These are phyloP conservation scores for Casuarina cunninghamiana DNA, from an alignment of 306 rosid species.

Conservation along the genomic window DNA sequence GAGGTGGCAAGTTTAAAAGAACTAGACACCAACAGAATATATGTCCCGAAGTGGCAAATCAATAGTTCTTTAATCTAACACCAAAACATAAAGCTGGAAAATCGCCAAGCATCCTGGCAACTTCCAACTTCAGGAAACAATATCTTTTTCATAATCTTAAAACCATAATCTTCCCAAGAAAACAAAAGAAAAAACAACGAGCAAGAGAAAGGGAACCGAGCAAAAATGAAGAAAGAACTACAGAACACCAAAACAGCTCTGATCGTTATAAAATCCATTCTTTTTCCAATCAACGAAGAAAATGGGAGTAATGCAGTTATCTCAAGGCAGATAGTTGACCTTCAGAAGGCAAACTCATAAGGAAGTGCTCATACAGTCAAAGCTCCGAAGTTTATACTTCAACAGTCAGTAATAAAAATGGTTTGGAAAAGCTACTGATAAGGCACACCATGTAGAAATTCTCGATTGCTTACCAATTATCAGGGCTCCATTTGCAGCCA, in stretches of 20 bases:
- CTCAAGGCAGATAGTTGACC: too few species aligned
- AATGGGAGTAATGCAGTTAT: too few species aligned
- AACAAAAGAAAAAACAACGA: too few species aligned
- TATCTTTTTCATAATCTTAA: background rate
- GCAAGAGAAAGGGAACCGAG: background rate
- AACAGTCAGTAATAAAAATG: background rate
- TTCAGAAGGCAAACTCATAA: background rate
- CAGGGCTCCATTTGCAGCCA: conserved; percentile 91
- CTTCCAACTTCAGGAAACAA: background rate
- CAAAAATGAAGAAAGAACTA: too few species aligned
- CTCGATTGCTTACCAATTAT: conserved; percentile 70
- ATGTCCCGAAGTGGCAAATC: background rate
- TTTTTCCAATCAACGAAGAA: too few species aligned
- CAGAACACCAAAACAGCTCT: too few species aligned
- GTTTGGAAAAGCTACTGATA: background rate
- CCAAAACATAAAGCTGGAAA: background rate
- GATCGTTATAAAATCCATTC: too few species aligned
- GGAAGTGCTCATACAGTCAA: background rate
- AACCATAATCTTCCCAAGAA: background rate
- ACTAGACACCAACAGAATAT: background rate
- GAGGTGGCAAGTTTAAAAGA: background rate
- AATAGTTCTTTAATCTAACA: background rate
- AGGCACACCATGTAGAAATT: background rate
- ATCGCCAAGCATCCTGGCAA: background rate
- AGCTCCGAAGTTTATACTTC: background rate